Percentiles rank a stretch among this genome's conserved stretches.
phyloP scores from a whole-genome alignment of 2,329 filamentous ascomycete genomes.

The Arthroderma sp. region DNA sequence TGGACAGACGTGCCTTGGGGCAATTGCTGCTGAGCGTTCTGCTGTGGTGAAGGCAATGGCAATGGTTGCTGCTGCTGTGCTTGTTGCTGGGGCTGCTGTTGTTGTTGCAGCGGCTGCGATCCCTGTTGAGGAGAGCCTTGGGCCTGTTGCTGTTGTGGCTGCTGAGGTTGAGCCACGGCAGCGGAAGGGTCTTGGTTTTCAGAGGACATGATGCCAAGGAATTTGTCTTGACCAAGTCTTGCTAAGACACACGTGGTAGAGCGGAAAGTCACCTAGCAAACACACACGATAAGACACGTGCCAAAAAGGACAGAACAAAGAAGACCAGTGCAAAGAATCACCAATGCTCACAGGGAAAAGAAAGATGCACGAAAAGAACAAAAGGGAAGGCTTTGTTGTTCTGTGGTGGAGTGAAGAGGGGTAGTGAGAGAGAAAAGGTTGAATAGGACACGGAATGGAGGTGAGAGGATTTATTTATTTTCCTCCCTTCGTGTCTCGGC shows the following conservation, averaged over 20 bases:
- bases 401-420: too few relatives aligned
- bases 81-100: slow-evolving; percentile 13
- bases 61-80: slow-evolving; percentile 8
- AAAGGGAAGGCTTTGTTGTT: too few relatives aligned
- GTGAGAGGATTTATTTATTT: too few relatives aligned
- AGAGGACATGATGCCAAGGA: slow-evolving; percentile 21
- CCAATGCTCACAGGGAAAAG: too few relatives aligned
- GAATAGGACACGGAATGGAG: too few relatives aligned
- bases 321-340: too few relatives aligned
- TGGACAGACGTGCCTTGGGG: slow-evolving; percentile 2
- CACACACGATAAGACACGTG: neutral
- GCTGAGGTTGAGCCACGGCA: slow-evolving; percentile 7
- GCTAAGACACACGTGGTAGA: slow-evolving; percentile 3
- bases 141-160: slow-evolving; percentile 5
- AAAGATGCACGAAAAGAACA: too few relatives aligned
- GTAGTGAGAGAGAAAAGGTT: too few relatives aligned
- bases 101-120: slow-evolving; percentile 14
- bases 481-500: neutral
- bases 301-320: too few relatives aligned
- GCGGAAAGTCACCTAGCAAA: neutral
- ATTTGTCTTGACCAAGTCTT: slow-evolving; percentile 15
- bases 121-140: slow-evolving; percentile 11
- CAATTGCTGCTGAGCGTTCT: slow-evolving; percentile 7
- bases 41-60: slow-evolving; percentile 2
- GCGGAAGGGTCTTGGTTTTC: slow-evolving; percentile 23